These are phyloP conservation scores for Kregervanrija pseudodelftensis DNA, from an alignment of 805 yeast species.

Conservation along the genomic window DNA sequence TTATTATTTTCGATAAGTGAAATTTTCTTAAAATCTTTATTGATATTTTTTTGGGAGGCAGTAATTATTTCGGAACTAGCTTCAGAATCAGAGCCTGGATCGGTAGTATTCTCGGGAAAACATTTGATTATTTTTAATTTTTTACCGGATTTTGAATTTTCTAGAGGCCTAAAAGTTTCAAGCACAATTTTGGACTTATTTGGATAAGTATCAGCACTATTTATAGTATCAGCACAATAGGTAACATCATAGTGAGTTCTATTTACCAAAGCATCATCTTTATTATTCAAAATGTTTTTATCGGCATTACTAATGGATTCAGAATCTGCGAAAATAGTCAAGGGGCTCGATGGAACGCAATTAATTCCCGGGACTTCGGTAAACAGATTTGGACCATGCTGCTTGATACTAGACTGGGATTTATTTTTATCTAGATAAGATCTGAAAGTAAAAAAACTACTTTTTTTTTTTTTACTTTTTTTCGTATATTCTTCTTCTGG, in stretches of 20 bases:
- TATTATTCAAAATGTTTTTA: neutral
- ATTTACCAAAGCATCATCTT: neutral
- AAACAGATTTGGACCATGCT: neutral
- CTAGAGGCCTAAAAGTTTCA: too few species aligned
- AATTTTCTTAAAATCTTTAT: neutral
- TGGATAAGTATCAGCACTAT: too few species aligned
- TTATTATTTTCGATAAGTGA: neutral
- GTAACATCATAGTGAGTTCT: too few species aligned
- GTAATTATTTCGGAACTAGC: conserved; percentile 8
- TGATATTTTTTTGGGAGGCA: neutral
- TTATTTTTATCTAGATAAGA: conserved; percentile 6
- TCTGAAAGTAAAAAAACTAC: conserved; percentile 5
- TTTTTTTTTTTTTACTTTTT: conserved; percentile 2
- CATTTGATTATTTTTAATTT: neutral
- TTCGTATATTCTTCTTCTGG: neutral
- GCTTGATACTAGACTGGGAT: neutral
- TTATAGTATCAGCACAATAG: too few species aligned
- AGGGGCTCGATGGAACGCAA: too few species aligned
- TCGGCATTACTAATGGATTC: neutral
- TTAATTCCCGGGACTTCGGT: neutral
- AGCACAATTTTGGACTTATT: too few species aligned
- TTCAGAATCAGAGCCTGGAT: conserved; percentile 4
- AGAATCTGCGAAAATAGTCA: too few species aligned
- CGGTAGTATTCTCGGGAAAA: neutral
- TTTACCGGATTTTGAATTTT: too few species aligned